phyloP scores from a whole-genome alignment of 495 filamentous ascomycete species.

The Apiosordaria backusii region DNA sequence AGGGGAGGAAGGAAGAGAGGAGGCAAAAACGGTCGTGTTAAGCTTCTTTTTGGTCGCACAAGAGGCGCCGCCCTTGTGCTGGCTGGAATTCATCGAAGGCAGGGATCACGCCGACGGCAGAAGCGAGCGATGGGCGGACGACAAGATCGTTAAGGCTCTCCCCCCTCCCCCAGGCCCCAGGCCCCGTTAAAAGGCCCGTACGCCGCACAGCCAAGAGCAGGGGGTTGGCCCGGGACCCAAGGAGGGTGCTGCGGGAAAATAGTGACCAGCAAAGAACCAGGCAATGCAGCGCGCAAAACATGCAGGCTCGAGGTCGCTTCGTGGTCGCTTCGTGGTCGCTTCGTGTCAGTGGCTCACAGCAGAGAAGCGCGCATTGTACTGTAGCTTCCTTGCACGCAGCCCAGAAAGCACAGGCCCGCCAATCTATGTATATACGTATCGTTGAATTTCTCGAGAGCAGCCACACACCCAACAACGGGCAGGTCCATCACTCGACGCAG shows the following conservation, averaged over 20 bases:
- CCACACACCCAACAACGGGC: constrained; percentile 27
- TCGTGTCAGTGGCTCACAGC: background rate
- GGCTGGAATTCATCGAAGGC: constrained; percentile 24
- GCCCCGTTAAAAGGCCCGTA: constrained; percentile 16
- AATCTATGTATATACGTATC: constrained; percentile 24
- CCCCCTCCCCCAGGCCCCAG: background rate
- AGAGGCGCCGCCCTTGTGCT: constrained; percentile 10
- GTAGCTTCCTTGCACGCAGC: constrained; percentile 17
- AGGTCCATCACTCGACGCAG: constrained; percentile 32
- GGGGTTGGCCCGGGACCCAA: constrained; percentile 3
- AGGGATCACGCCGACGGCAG: constrained; percentile 23
- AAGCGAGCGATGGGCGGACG: constrained; percentile 20
- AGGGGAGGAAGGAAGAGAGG: constrained; percentile 1
- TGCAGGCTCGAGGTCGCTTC: constrained; percentile 7
- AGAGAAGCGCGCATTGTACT: constrained; percentile 27
- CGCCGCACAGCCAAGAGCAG: constrained; percentile 3
- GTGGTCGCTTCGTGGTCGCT: constrained; percentile 5
- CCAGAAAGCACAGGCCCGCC: constrained; percentile 23
- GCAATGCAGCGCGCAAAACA: background rate
- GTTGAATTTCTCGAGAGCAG: constrained; percentile 31
- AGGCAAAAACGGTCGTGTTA: constrained; percentile 13
- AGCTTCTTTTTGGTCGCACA: constrained; percentile 15
- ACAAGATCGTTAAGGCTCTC: constrained; percentile 19
- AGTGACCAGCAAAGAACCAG: constrained; percentile 10
- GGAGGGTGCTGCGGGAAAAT: constrained; percentile 11